These are phyloP conservation scores for Hypoxylon sp. DNA, from an alignment of 2,329 filamentous ascomycete species.

Conservation along the genomic window DNA sequence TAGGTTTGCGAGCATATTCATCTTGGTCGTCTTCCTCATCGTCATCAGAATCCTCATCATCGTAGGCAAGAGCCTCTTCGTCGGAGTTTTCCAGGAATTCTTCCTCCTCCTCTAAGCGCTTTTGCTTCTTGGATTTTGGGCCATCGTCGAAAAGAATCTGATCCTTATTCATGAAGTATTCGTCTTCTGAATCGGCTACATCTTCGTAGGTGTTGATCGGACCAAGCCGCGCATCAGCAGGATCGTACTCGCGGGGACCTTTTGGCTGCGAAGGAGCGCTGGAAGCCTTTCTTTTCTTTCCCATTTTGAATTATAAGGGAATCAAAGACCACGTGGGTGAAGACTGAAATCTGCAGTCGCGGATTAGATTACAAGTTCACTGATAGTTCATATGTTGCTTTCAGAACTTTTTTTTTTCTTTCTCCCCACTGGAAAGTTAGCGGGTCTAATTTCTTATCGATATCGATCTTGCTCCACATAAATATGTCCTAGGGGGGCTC, in stretches of 20 bases:
- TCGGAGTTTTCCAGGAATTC: slow-evolving; percentile 72
- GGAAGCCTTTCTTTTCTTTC: slow-evolving; percentile 79
- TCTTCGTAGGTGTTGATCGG: slow-evolving; percentile 79
- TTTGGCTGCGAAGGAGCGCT: slow-evolving; percentile 62
- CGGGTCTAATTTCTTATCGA: slow-evolving; percentile 30
- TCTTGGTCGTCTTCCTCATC: slow-evolving; percentile 62
- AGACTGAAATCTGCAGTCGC: neutral
- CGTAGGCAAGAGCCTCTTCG: slow-evolving; percentile 71
- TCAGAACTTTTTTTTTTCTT: slow-evolving; percentile 45
- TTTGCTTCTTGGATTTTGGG: slow-evolving; percentile 82
- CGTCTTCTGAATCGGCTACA: slow-evolving; percentile 93
- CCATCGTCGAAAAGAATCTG: slow-evolving; percentile 88
- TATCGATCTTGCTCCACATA: slow-evolving; percentile 2
- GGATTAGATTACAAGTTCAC: slow-evolving; percentile 6
- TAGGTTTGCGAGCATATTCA: slow-evolving; percentile 60
- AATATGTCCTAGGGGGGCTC: neutral
- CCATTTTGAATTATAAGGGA: slow-evolving; percentile 62
- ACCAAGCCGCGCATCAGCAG: slow-evolving; percentile 73
- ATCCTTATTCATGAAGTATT: slow-evolving; percentile 90
- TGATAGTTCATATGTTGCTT: neutral
- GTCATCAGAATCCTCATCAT: slow-evolving; percentile 60
- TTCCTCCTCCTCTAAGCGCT: slow-evolving; percentile 78
- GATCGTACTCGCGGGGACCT: slow-evolving; percentile 69
- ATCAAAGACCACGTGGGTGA: neutral
- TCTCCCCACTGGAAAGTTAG: slow-evolving; percentile 30